Base-by-base conservation (phyloP, 345 rosid species). In the Populus deltoides region DNA sequence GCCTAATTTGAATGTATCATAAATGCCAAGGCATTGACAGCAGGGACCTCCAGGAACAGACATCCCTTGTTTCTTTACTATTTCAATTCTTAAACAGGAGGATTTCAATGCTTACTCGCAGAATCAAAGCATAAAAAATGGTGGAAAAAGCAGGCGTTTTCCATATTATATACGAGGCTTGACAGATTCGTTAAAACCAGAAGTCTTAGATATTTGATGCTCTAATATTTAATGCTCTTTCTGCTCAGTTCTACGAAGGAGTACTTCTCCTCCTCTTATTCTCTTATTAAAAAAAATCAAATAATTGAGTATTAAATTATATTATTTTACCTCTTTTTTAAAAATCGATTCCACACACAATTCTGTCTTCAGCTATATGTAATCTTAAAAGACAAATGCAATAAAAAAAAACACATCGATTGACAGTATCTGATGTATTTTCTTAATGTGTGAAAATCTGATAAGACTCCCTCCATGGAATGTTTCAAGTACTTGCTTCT, bases 71-170 rank as follows among this genome's bases (percentile, higher is more conserved):
- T 63, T 79, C 66, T 24, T 68, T 33, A 74, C 47, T 31, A 27
- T 29, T 75, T 74, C 70, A 79, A 47, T 81, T 61, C 87, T 67
- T 80, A 84, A 78, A 78, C 81, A 77, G 76, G 84, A 79, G 68
- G 24, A 53, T 78, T 29, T 41, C 72, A 69, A 71, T 81, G 83
- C 70, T 33, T 77, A 72, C 79, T 85, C 82, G 67, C 86, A 36
- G 57, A 55, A 61, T 78, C 31, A 65, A 22, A 20, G 22, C 43
- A 53, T 25, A 53, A 35, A 68, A 20, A 31, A 59, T 33, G 70
- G 25, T 33, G 61, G 5, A 68, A 79, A 79, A 66, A 20, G 18
- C 29, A 11, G 31, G 49, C 49, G 63, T 77, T 80, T 31, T 12
- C 36, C 49, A 66, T 71, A 35, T 59, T 4, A 15, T 41, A 39